Evolutionary conservation across 2,329 filamentous ascomycete genomes (phyloP).

Genomic region (Clonostachys rosea): DNA sequence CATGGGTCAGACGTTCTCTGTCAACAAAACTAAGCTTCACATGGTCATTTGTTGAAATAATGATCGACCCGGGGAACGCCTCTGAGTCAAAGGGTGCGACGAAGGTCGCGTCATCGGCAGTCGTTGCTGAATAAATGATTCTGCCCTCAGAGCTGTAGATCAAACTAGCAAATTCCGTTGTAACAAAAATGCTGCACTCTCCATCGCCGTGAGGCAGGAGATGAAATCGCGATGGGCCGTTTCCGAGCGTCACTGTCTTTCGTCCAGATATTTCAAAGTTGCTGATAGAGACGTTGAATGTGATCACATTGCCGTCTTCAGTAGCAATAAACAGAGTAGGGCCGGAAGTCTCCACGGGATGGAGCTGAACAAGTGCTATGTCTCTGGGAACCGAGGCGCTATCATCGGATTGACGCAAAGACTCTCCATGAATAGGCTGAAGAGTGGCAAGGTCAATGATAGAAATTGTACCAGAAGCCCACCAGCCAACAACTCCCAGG

Average conservation of each 20-base stretch:
- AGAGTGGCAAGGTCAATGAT: slow-evolving; percentile 67
- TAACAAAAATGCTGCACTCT: slow-evolving; percentile 81
- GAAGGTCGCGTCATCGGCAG: slow-evolving; percentile 76
- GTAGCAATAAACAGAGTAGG: slow-evolving; percentile 85
- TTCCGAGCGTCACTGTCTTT: slow-evolving; percentile 82
- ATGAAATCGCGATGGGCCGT: slow-evolving; percentile 77
- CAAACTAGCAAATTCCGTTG: slow-evolving; percentile 88
- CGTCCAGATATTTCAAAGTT: slow-evolving; percentile 64
- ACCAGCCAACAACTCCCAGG: slow-evolving; percentile 80
- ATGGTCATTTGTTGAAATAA: slow-evolving; percentile 71
- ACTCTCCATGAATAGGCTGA: slow-evolving; percentile 59
- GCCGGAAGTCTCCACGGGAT: slow-evolving; percentile 50
- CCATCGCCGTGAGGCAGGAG: slow-evolving; percentile 65
- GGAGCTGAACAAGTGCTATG: slow-evolving; percentile 72
- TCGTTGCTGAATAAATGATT: slow-evolving; percentile 90
- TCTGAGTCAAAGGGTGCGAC: slow-evolving; percentile 80
- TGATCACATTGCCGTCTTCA: slow-evolving; percentile 88
- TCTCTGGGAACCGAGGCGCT: slow-evolving; percentile 78
- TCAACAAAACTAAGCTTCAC: slow-evolving; percentile 81
- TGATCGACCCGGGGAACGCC: slow-evolving; percentile 75
- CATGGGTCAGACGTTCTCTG: slow-evolving; percentile 80
- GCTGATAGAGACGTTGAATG: slow-evolving; percentile 64
- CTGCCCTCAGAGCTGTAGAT: slow-evolving; percentile 88
- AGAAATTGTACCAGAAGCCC: slow-evolving; percentile 75
- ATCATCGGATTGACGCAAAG: slow-evolving; percentile 54